Evolutionary conservation across 768 basidiomycete genomes (phyloP).

Genomic region (Pleurotus sapidus): DNA sequence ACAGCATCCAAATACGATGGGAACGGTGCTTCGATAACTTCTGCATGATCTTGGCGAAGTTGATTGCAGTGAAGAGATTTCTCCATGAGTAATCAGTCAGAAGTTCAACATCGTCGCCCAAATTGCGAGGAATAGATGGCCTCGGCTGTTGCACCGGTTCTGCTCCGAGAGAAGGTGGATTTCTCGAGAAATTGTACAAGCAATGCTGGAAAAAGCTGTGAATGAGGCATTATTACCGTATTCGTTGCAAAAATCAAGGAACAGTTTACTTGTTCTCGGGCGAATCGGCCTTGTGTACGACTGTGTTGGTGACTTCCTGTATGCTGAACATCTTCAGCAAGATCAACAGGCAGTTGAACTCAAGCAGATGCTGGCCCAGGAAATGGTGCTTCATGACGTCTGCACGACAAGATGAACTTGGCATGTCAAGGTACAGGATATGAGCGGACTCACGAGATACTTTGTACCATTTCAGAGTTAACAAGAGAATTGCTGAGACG

Average conservation of each 20-base stretch:
- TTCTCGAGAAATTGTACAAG: conserved; percentile 69
- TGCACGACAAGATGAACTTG: conserved; percentile 26
- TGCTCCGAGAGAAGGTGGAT: conserved; percentile 52
- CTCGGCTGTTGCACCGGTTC: conserved; percentile 32
- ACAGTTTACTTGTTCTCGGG: conserved; percentile 72
- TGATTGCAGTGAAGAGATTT: conserved; percentile 96
- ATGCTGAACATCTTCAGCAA: conserved; percentile 99
- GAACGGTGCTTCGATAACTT: conserved; percentile 94
- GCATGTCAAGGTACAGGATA: background rate
- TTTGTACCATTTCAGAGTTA: conserved; percentile 97
- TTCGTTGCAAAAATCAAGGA: background rate
- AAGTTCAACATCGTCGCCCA: conserved; percentile 88
- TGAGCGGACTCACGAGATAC: conserved; percentile 75
- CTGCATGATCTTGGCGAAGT: conserved; percentile 97
- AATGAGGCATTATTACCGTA: conserved; percentile 1
- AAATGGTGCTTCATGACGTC: conserved; percentile 99
- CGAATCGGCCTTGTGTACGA: conserved; percentile 86
- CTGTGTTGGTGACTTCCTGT: conserved; percentile 81
- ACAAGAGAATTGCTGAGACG: conserved; percentile 88
- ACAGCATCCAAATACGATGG: conserved; percentile 92
- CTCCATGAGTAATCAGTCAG: conserved; percentile 95
- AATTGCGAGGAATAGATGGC: conserved; percentile 71
- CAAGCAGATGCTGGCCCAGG: conserved; percentile 90
- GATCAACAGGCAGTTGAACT: conserved; percentile 90
- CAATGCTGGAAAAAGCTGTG: conserved; percentile 96